Percentiles rank a stretch among this genome's conserved stretches.
Evolutionary conservation across 2,329 filamentous ascomycete genomes (phyloP).

Genomic region (Pseudogymnoascus sp.): DNA sequence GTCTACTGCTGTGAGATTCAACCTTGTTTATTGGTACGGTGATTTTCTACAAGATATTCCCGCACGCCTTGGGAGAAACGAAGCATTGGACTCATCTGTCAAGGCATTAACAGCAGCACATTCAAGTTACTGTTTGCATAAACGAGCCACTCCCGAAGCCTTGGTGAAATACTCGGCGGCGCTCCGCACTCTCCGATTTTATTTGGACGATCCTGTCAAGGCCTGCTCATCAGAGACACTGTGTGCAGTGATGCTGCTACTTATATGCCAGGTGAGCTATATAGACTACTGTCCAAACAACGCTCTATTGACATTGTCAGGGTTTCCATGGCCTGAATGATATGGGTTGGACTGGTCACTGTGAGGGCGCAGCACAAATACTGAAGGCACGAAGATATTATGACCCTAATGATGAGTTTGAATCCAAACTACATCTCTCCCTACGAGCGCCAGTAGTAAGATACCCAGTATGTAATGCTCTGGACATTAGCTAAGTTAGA

Average conservation of each 20-base stretch:
- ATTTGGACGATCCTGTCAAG: conserved; percentile 28
- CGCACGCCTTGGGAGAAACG: conserved; percentile 37
- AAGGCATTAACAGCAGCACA: neutral
- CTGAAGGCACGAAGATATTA: conserved; percentile 29
- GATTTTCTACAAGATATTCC: conserved; percentile 41
- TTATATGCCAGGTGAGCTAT: conserved; percentile 26
- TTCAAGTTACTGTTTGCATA: neutral
- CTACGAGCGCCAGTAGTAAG: conserved; percentile 32
- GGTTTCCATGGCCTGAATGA: neutral
- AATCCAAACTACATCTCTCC: conserved; percentile 29
- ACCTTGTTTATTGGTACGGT: conserved; percentile 40
- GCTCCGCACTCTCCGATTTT: conserved; percentile 16
- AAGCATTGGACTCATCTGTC: conserved; percentile 30
- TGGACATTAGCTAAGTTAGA: neutral
- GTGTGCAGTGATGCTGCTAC: conserved; percentile 32
- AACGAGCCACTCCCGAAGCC: neutral
- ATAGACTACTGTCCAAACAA: no score
- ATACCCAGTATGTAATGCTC: neutral
- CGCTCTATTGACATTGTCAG: neutral
- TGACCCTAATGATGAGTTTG: conserved; percentile 30
- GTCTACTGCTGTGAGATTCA: conserved; percentile 40
- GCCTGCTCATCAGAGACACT: conserved; percentile 31
- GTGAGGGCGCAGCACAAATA: conserved; percentile 23
- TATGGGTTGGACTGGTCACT: conserved; percentile 14
- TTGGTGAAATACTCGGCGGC: neutral